phyloP scores from a whole-genome alignment of 345 rosid genomes.

The Salix exigua region DNA sequence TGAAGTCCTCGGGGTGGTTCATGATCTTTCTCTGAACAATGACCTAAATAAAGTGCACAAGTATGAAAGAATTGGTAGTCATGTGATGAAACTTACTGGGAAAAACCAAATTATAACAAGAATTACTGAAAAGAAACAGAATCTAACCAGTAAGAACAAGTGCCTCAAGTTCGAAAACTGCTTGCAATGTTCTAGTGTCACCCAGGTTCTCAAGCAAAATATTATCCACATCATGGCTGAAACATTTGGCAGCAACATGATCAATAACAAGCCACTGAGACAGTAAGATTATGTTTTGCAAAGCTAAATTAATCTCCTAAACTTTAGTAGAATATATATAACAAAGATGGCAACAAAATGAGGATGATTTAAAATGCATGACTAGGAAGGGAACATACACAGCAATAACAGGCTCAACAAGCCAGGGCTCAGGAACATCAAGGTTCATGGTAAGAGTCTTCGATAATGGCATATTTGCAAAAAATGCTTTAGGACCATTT shows the following conservation, averaged over 20 bases:
- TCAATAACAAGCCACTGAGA: slow-evolving; percentile 16
- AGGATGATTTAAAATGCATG: slow-evolving; percentile 6
- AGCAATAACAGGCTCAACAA: slow-evolving; percentile 92
- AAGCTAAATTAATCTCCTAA: neutral
- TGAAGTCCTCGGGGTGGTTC: slow-evolving; percentile 99
- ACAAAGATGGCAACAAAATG: neutral
- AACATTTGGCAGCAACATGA: slow-evolving; percentile 22
- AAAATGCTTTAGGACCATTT: slow-evolving; percentile 92
- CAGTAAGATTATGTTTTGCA: neutral
- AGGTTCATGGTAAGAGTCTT: slow-evolving; percentile 99
- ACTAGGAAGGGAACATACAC: slow-evolving; percentile 56
- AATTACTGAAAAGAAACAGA: neutral
- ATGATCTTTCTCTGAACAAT: slow-evolving; percentile 94
- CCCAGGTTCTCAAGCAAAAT: slow-evolving; percentile 98
- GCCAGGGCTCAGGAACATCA: slow-evolving; percentile 99
- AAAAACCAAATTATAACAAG: neutral
- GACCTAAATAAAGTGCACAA: slow-evolving; percentile 49
- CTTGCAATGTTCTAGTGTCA: slow-evolving; percentile 91
- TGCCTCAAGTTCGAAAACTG: slow-evolving; percentile 96
- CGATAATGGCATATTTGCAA: slow-evolving; percentile 94
- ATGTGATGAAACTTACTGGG: neutral
- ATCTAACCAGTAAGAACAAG: slow-evolving; percentile 91
- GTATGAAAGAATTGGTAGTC: neutral
- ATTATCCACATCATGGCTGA: slow-evolving; percentile 94
- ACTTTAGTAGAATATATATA: neutral